Base-by-base conservation (phyloP, 768 basidiomycete genomes). In the Naganishia vaughanmartiniae region DNA sequence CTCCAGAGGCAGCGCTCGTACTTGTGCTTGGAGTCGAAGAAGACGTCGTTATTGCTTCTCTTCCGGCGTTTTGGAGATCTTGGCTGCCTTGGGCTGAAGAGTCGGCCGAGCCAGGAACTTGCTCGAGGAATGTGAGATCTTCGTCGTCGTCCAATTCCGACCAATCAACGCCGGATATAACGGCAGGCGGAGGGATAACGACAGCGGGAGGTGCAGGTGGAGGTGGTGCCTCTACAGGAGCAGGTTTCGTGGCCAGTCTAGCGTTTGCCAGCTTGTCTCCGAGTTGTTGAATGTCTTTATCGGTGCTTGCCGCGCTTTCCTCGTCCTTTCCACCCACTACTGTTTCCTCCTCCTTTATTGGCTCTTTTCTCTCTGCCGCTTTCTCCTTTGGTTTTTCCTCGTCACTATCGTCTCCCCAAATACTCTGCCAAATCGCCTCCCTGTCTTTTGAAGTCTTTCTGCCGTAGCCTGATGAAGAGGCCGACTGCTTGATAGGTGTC, bases 381-480 rank as follows among this genome's bases (percentile, higher is more conserved):
- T 63, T 45, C 6, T 30, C 60, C 26, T 63, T 45, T 17, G n/a
- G 36, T n/a, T 63, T 63, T 26, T 63, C 60, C 28, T 63, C 60
- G 24, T 63, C 60, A 15, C 39, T 63, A 28, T 63, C 60, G 17
- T 63, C 60, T 45, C 60, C 60, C 60, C 60, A 63, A n/a, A 63
- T 63, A 42, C 60, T 63, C 60, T 63, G 60, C 60, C 60, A 63
- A 30, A 63, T 63, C 36, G 60, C 60, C 28, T 63, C 60, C 26
- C 60, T 14, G 30, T 63, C 60, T 19, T 63, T 63, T 9, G 60
- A 42, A 2, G 39, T 63, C 26, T 63, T 63, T 17, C 60, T 34
- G n/a, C 60, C 60, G 26, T 45, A 63, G 2, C 60, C 60, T 45
- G 36, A 11, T n/a, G 60, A 36, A 26, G 60, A 63, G 24, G 60